phyloP scores from a whole-genome alignment of 73 alveolate species.

The Breviolum minutum region DNA sequence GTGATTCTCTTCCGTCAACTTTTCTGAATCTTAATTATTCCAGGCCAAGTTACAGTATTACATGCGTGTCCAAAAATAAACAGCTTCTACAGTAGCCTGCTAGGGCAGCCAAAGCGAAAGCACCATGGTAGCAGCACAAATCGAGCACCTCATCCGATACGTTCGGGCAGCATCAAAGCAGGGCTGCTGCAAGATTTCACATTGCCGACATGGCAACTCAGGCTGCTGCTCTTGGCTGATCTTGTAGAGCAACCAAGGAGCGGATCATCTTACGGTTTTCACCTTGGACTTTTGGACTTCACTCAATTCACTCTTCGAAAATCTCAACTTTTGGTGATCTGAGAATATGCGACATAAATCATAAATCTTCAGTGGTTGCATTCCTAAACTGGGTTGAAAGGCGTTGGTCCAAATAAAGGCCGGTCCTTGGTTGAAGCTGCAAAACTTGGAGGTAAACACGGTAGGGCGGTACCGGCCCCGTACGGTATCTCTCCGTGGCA shows the following conservation, averaged over 20 bases:
- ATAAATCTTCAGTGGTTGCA: background rate
- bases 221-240: background rate
- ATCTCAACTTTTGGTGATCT: too few relatives aligned
- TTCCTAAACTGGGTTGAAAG: background rate
- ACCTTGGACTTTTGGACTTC: background rate
- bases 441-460: too few relatives aligned
- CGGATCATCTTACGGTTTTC: constrained; percentile 14
- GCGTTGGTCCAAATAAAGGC: constrained; percentile 24
- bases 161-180: background rate
- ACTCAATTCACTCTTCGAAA: background rate
- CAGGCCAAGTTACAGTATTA: background rate
- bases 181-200: too few relatives aligned
- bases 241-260: constrained; percentile 18
- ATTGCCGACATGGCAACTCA: background rate
- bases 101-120: constrained; percentile 23
- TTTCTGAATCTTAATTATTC: too few relatives aligned
- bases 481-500: background rate
- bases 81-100: background rate
- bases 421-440: background rate
- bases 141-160: background rate
- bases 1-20: too few relatives aligned
- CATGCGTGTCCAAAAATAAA: background rate
- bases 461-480: too few relatives aligned
- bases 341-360: background rate
- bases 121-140: constrained; percentile 50